Percentiles rank a stretch among this genome's conserved stretches.
Conservation (phyloP, 257 asterid species). For the Plectranthus barbatus region DNA sequence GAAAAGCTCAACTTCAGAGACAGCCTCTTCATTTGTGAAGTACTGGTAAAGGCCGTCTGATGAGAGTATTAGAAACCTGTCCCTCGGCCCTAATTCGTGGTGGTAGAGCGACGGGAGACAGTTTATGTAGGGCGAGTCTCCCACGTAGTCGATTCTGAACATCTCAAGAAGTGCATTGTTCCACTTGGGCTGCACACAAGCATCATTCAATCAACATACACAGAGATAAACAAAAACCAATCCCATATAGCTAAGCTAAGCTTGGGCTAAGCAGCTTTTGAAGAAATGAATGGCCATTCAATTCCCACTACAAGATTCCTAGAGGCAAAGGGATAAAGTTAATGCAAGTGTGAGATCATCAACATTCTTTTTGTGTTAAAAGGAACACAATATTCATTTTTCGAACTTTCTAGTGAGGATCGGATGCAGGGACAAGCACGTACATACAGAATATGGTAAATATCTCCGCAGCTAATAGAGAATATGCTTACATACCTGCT, state of each 20-base stretch:
- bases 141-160: slow-evolving; percentile 73
- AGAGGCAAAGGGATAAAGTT: slow-evolving; percentile 12
- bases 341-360: slow-evolving; percentile 7
- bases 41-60: slow-evolving; percentile 93
- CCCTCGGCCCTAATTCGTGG: slow-evolving; percentile 65
- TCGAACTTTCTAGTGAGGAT: slow-evolving; percentile 26
- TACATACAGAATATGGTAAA: slow-evolving; percentile 12
- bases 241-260: background rate
- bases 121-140: slow-evolving; percentile 59
- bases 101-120: slow-evolving; percentile 77
- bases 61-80: slow-evolving; percentile 67
- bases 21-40: slow-evolving; percentile 96
- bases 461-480: slow-evolving; percentile 22
- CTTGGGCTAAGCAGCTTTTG: background rate
- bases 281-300: slow-evolving; percentile 16
- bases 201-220: no score
- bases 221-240: slow-evolving; percentile 8
- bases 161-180: slow-evolving; percentile 77
- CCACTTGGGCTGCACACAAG: slow-evolving; percentile 96
- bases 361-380: slow-evolving; percentile 11
- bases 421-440: slow-evolving; percentile 17
- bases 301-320: slow-evolving; percentile 22
- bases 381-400: slow-evolving; percentile 12
- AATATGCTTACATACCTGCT: slow-evolving; percentile 70
- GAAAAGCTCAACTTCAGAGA: slow-evolving; percentile 76